A percentile compares a stretch with the other conserved stretches of the same genome.
phyloP scores from a whole-genome alignment of 208 protist species.

The Spironucleus salmonicida region DNA sequence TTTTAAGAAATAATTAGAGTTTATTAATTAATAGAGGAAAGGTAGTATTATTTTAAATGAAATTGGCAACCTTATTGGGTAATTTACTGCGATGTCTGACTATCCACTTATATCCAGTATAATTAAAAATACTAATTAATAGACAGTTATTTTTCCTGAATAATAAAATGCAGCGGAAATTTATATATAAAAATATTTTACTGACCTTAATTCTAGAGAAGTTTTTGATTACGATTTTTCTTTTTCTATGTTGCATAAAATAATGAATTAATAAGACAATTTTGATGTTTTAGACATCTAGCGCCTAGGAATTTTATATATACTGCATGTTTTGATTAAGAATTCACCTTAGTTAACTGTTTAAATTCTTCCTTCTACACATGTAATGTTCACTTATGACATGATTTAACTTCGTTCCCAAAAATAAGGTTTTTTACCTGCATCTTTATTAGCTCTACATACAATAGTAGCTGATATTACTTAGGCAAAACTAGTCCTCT shows the following conservation, averaged over 20 bases:
- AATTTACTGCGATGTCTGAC: neutral
- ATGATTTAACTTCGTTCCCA: too few relatives aligned
- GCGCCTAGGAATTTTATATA: neutral
- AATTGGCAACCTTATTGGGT: neutral
- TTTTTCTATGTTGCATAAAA: neutral
- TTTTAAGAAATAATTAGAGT: neutral
- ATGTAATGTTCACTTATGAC: neutral
- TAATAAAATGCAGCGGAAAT: neutral
- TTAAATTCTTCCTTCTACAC: neutral
- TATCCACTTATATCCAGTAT: neutral
- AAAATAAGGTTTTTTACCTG: too few relatives aligned
- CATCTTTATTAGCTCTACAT: too few relatives aligned
- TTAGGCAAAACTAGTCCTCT: too few relatives aligned
- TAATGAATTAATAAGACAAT: neutral
- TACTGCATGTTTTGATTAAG: neutral
- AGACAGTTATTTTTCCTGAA: neutral
- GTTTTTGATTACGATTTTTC: neutral
- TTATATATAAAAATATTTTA: neutral
- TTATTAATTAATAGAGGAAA: neutral
- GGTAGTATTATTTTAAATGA: neutral
- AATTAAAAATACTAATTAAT: neutral
- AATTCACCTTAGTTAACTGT: neutral
- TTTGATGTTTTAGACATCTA: neutral
- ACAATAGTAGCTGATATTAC: too few relatives aligned
- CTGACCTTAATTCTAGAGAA: neutral